Evolutionary conservation across 345 rosid genomes (phyloP).

Genomic region (Excoecaria cochinchinensis): DNA sequence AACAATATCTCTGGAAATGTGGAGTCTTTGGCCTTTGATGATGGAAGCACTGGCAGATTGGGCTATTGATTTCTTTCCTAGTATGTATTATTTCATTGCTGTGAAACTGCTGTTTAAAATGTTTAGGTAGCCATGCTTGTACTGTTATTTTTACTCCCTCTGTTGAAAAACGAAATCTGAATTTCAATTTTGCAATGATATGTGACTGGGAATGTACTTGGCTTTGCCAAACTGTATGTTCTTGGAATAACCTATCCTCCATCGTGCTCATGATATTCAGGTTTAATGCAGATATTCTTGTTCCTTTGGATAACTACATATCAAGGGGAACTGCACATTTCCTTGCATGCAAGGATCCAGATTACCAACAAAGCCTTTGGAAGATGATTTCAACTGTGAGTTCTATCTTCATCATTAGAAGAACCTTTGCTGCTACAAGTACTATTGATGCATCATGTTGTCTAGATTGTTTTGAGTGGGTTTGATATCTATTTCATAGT

Average conservation of each 20-base stretch:
- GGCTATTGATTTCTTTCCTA: slow-evolving; percentile 98
- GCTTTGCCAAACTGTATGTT: background rate
- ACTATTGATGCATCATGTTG: background rate
- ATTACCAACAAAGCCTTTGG: slow-evolving; percentile 97
- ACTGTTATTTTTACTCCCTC: background rate
- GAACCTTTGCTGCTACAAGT: background rate
- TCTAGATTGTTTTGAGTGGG: background rate
- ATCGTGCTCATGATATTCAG: slow-evolving; percentile 13
- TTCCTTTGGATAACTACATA: slow-evolving; percentile 94
- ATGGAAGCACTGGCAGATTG: slow-evolving; percentile 89
- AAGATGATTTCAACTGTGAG: slow-evolving; percentile 89
- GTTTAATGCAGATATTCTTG: slow-evolving; percentile 72
- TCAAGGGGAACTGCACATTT: slow-evolving; percentile 93
- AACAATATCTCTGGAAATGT: slow-evolving; percentile 83
- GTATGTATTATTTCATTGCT: slow-evolving; percentile 34
- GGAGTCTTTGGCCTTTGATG: slow-evolving; percentile 99
- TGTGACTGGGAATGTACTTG: background rate
- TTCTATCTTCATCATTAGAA: slow-evolving; percentile 2
- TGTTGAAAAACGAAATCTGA: background rate
- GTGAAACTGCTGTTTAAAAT: background rate
- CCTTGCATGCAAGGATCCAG: slow-evolving; percentile 82
- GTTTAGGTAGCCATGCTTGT: background rate
- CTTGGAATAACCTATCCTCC: background rate
- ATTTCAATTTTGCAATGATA: background rate
- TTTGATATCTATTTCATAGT: background rate